Evolutionary conservation across 345 rosid genomes (phyloP), one percentile per base, ranked within the genome.

Genomic region (Durio zibethinus): DNA sequence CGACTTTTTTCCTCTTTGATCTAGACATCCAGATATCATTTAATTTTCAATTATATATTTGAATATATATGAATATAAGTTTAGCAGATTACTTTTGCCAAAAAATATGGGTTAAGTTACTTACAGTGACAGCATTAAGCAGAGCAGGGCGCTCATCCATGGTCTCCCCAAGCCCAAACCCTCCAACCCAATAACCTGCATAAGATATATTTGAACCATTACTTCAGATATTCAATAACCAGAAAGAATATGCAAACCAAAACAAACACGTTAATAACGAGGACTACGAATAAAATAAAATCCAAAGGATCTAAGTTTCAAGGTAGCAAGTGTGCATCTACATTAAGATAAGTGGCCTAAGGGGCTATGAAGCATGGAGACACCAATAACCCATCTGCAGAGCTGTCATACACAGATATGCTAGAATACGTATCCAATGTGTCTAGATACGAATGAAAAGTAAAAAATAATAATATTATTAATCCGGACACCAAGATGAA

Each of bases 81-180:
- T 48, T 16, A 47, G 29, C 23, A 1, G 15, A 48, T 69, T 45
- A 63, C 23, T 69, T 45, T 38, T 40, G 10, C 47, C 47, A 27
- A 76, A 4, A 76, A 20, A 11, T 47, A 47, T 31, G 71, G 64
- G 36, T 65, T 35, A 70, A 21, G 75, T 69, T 31, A 74, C 89
- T 85, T 78, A 90, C 92, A 67, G 84, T 88, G 77, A 89, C 90
- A 77, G 82, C 82, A 72, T 83, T 83, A 72, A 92, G 88, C 50
- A 92, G 90, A 82, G 80, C 74, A 78, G 90, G 84, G 36, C 90
- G 90, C 74, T 90, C 90, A 66, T 88, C 89, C 88, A 83, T 89
- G 88, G 90, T 85, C 79, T 92, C 97, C 76, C 93, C 97, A 71
- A 92, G 86, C 50, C 97, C 97, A 86, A 92, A 90, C 23, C 94